Conservation (phyloP, 1,284 basidiomycete species). For the Peniophora sp. region DNA sequence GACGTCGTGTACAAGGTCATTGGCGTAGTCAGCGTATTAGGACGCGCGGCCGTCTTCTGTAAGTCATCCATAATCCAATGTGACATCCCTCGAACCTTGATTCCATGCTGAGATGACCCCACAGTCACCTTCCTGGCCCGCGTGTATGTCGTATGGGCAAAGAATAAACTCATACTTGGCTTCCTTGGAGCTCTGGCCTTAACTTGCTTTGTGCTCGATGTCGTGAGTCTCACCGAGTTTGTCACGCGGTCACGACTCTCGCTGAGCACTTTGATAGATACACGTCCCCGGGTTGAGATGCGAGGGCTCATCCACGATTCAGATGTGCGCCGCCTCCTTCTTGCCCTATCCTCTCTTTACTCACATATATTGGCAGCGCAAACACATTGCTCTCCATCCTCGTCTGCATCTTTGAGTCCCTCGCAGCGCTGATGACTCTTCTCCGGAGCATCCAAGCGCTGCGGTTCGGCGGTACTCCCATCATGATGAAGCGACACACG, state of each 20-base stretch:
- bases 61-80: conserved; percentile 5
- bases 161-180: conserved; percentile 17
- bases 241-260: conserved; percentile 3
- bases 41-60: conserved; percentile 24
- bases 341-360: neutral
- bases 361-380: conserved; percentile 10
- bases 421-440: conserved; percentile 19
- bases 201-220: conserved; percentile 20
- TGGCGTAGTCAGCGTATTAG: conserved; percentile 22
- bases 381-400: conserved; percentile 21
- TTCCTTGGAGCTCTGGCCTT: conserved; percentile 19
- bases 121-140: conserved; percentile 22
- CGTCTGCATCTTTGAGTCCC: conserved; percentile 21
- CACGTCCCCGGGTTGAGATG: conserved; percentile 15
- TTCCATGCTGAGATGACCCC: neutral
- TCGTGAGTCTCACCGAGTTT: conserved; percentile 16
- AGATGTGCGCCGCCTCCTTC: conserved; percentile 6
- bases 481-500: conserved; percentile 14
- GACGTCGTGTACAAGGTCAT: conserved; percentile 22
- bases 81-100: neutral
- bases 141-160: conserved; percentile 24
- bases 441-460: conserved; percentile 21
- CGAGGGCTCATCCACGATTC: conserved; percentile 12
- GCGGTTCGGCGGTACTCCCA: conserved; percentile 10
- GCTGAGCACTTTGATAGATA: conserved; percentile 11